These are phyloP conservation scores for Castanospermum australe DNA, from an alignment of 306 rosid genomes.

Conservation along the genomic window DNA sequence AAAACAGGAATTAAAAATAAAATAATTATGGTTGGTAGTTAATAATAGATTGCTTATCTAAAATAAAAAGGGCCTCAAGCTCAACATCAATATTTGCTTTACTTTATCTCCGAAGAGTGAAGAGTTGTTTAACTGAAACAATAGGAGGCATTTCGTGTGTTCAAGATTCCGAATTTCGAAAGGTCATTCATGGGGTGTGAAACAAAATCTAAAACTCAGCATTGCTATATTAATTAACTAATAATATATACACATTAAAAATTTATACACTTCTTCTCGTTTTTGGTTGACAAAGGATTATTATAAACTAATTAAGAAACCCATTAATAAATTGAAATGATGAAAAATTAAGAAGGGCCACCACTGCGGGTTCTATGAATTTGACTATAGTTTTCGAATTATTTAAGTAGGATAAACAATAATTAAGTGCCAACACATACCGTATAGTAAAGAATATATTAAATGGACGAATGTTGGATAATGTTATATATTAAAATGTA, in stretches of 20 bases:
- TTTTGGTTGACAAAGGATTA: not conserved
- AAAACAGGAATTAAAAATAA: not conserved
- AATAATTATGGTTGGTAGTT: not conserved
- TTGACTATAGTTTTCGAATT: conserved; percentile 29
- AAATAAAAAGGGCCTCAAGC: not conserved
- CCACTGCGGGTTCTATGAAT: not conserved
- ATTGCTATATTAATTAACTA: not conserved
- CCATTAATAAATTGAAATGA: not conserved
- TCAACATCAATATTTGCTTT: not conserved
- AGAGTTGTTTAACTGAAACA: conserved; percentile 4
- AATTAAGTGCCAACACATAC: conserved; percentile 7
- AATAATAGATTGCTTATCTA: conserved; percentile 5
- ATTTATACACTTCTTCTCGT: not conserved
- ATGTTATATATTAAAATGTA: conserved; percentile 22
- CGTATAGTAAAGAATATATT: not conserved
- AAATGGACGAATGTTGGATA: conserved; percentile 27
- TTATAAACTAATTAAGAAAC: not conserved
- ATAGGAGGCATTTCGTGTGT: not conserved
- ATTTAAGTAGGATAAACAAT: conserved; percentile 13
- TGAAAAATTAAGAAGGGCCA: not conserved
- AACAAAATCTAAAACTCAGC: not conserved
- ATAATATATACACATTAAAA: not conserved
- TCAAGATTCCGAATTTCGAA: not conserved
- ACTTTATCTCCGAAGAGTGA: not conserved
- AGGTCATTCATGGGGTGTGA: not conserved